phyloP scores from a whole-genome alignment of 257 asterid genomes.

The Perilla frutescens region DNA sequence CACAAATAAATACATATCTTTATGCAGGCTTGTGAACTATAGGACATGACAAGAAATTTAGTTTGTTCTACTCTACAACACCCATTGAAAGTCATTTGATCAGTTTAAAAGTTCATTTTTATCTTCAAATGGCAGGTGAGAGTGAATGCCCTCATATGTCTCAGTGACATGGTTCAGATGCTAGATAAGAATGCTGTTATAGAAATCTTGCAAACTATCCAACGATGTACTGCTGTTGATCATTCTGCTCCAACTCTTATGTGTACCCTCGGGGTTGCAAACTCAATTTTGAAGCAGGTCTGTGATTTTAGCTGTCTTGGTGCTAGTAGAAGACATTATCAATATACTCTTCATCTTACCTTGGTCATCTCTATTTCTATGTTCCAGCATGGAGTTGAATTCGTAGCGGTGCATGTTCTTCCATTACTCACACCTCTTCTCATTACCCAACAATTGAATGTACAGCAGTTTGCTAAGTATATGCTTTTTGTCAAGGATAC shows the following conservation, averaged over 20 bases:
- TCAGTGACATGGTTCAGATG: constrained; percentile 86
- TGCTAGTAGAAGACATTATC: constrained; percentile 10
- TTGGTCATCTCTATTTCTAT: constrained; percentile 36
- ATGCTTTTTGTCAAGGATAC: constrained; percentile 92
- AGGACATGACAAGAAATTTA: not conserved
- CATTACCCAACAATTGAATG: constrained; percentile 87
- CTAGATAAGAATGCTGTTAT: constrained; percentile 79
- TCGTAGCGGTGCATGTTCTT: constrained; percentile 87
- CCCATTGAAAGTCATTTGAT: constrained; percentile 25
- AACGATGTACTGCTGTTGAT: constrained; percentile 95
- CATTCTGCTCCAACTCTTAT: constrained; percentile 99
- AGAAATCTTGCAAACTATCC: constrained; percentile 87
- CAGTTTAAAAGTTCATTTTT: constrained; percentile 26
- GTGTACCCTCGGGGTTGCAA: constrained; percentile 98
- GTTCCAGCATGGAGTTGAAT: constrained; percentile 87
- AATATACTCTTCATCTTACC: constrained; percentile 31
- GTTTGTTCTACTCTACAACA: not conserved
- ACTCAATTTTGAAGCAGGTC: constrained; percentile 92
- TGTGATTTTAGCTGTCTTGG: constrained; percentile 21
- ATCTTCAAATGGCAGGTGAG: constrained; percentile 73
- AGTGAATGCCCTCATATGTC: constrained; percentile 90
- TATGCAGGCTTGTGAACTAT: constrained; percentile 15
- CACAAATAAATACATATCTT: constrained; percentile 12
- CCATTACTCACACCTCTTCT: constrained; percentile 90
- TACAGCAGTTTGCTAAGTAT: constrained; percentile 96